Evolutionary conservation across 495 filamentous ascomycete genomes (phyloP).

Genomic region (Hypoxylon rickii): DNA sequence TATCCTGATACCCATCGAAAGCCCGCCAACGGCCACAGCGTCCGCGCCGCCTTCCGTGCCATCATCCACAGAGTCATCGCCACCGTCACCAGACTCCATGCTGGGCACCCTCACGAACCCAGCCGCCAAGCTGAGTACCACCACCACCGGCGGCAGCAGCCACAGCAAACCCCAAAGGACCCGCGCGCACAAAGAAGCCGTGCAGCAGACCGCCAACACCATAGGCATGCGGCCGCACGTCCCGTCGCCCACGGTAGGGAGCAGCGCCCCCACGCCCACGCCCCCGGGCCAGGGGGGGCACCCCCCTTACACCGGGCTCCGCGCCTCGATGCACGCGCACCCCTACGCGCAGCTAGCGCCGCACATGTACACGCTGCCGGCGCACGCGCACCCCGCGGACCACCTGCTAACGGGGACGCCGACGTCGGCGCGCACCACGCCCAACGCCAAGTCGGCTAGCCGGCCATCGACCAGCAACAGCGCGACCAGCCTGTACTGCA

Average conservation of each 20-base stretch:
- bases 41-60: background rate
- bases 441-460: background rate
- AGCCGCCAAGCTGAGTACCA: background rate
- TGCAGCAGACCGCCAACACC: background rate
- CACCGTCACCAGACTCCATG: background rate
- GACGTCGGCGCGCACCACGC: background rate
- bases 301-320: background rate
- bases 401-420: background rate
- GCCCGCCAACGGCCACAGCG: background rate
- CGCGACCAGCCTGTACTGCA: slow-evolving; percentile 41
- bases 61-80: background rate
- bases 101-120: background rate
- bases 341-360: too few species aligned
- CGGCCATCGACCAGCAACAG: background rate
- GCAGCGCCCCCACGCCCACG: slow-evolving; percentile 6
- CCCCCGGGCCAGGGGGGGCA: background rate
- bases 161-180: background rate
- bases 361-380: background rate
- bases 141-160: background rate
- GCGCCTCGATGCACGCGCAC: background rate
- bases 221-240: background rate
- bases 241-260: background rate
- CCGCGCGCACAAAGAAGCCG: background rate
- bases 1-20: background rate
- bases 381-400: slow-evolving; percentile 20